These are phyloP conservation scores for Coffea canephora DNA, from an alignment of 257 asterid species.

Conservation along the genomic window DNA sequence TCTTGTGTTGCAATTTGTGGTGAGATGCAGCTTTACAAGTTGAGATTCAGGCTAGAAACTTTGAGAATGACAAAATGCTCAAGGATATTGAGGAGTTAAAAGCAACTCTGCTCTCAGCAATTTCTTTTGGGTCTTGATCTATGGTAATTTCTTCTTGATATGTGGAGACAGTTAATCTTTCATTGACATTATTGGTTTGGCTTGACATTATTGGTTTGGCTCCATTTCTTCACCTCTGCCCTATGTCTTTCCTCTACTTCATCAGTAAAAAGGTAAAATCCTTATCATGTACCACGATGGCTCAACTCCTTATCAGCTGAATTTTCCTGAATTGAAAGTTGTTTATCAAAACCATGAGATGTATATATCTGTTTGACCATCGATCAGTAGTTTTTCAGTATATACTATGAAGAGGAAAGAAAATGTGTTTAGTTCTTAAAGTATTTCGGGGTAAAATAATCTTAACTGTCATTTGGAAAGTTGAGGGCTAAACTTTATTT, in stretches of 20 bases:
- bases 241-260: not conserved
- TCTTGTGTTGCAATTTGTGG: constrained; percentile 9
- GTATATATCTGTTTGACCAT: not conserved
- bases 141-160: constrained; percentile 15
- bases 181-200: not conserved
- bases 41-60: constrained; percentile 29
- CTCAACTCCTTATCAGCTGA: not conserved
- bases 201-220: not conserved
- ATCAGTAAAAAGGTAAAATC: not conserved
- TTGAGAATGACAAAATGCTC: constrained; percentile 40
- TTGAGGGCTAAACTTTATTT: too few species aligned
- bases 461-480: too few species aligned
- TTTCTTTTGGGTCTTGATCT: constrained; percentile 18
- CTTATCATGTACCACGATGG: not conserved
- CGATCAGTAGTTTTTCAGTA: not conserved
- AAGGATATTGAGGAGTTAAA: constrained; percentile 36
- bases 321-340: not conserved
- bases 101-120: constrained; percentile 30
- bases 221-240: not conserved
- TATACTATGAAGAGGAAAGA: too few species aligned
- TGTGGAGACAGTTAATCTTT: not conserved
- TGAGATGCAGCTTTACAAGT: constrained; percentile 32
- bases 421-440: too few species aligned
- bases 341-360: not conserved
- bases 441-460: too few species aligned